These are phyloP conservation scores for Mrakia gelida DNA, from an alignment of 768 basidiomycete genomes.

Conservation along the genomic window DNA sequence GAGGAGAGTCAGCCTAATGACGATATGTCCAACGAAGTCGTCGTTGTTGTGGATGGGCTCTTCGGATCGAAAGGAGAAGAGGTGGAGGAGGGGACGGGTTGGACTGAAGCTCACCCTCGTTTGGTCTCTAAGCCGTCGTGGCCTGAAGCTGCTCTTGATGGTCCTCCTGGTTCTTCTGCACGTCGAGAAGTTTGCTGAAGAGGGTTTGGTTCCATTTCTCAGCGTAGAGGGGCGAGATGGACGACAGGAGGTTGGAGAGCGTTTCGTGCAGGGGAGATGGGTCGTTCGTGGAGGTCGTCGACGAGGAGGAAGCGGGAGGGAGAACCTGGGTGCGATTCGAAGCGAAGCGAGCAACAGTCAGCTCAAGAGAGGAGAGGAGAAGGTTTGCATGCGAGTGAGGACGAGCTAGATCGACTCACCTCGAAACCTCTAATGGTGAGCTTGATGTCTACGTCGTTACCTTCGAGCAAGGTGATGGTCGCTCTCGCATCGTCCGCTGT, in stretches of 20 bases:
- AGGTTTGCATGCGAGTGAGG: too few relatives aligned
- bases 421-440: not conserved
- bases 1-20: too few relatives aligned
- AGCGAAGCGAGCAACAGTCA: not conserved
- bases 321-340: not conserved
- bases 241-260: constrained; percentile 1
- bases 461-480: constrained; percentile 16
- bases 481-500: not conserved
- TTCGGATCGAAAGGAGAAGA: too few relatives aligned
- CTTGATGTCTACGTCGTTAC: not conserved
- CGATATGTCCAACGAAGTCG: too few relatives aligned
- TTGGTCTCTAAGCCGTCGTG: not conserved
- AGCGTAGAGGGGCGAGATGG: constrained; percentile 9
- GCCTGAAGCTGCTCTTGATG: not conserved
- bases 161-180: constrained; percentile 1
- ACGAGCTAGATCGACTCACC: not conserved
- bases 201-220: constrained; percentile 20
- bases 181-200: not conserved
- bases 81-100: too few relatives aligned
- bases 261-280: not conserved
- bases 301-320: not conserved
- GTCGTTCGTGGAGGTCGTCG: not conserved
- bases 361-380: too few relatives aligned
- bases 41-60: not conserved
- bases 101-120: not conserved